Evolutionary conservation across 257 asterid genomes (phyloP), one percentile per base, ranked within the genome.

Genomic region (Anisodus acutangulus): DNA sequence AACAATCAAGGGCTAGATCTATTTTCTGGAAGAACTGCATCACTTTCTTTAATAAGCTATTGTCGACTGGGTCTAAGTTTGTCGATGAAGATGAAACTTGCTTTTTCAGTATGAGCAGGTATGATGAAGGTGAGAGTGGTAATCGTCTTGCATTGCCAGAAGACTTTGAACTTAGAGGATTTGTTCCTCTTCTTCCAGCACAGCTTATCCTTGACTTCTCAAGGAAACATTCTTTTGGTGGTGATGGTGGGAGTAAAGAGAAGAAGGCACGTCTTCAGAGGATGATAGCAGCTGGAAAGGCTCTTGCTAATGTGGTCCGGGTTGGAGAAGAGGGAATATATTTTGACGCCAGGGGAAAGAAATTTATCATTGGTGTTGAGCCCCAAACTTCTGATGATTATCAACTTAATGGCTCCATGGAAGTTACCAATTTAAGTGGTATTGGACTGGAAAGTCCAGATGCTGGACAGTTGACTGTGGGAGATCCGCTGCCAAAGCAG

Each of bases 161-260:
- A 89, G 99, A 96, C 87, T 90, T 93, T 78, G 99, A 96, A 83
- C 87, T 96, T 87, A 90, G 98, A 88, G 99, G 99, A 74, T 96
- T 93, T 83, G 83, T 92, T 82, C 99, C 99, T 79, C 93, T 96
- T 86, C 84, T 91, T 79, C 98, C 98, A 79, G 97, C 98, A 2
- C 99, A 96, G 51, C 90, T 90, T 72, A 93, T 94, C 83, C 97
- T 96, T 66, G 99, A 96, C 85, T 96, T 96, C 84, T 94, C 99
- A 19, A 89, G 98, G 89, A 93, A 92, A 83, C 89, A 87, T 82
- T 85, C 95, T 13, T 91, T 91, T 83, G 94, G 95, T 63, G 83
- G 89, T 84, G 97, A 93, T 72, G 91, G 88, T 57, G 89, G 93
- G 82, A 90, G 62, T 71, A 92, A 91, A 83, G 97, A 89, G 86